Conservation (phyloP, 1,284 basidiomycete genomes). For the Testicularia cyperi region DNA sequence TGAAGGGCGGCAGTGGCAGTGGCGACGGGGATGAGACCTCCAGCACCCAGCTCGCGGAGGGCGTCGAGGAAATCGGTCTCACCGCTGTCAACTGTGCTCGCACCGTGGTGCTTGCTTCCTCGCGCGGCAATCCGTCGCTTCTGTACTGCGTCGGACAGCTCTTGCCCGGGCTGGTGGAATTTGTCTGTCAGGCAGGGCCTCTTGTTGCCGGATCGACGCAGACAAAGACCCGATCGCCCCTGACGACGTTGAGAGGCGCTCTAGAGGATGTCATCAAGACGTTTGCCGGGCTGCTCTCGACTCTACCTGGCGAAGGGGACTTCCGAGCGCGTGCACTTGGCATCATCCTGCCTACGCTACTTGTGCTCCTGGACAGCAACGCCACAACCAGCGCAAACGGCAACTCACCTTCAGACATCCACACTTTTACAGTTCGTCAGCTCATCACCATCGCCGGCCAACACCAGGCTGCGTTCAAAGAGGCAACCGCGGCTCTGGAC, state of each 20-base stretch:
- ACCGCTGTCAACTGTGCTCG: constrained; percentile 85
- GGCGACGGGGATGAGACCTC: not conserved
- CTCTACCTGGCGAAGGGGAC: constrained; percentile 16
- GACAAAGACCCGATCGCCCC: not conserved
- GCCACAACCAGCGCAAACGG: constrained; percentile 55
- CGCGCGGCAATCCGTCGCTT: constrained; percentile 68
- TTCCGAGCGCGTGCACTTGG: constrained; percentile 68
- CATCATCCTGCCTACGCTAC: constrained; percentile 76
- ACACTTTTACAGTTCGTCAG: constrained; percentile 71
- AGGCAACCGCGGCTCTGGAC: constrained; percentile 75
- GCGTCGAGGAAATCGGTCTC: constrained; percentile 67
- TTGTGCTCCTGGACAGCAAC: constrained; percentile 67
- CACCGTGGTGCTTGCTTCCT: constrained; percentile 66
- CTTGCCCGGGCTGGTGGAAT: constrained; percentile 77
- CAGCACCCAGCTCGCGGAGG: constrained; percentile 55
- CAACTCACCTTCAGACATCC: constrained; percentile 58
- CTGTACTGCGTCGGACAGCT: constrained; percentile 73
- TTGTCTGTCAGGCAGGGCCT: constrained; percentile 67
- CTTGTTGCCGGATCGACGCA: constrained; percentile 4
- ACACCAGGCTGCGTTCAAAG: constrained; percentile 79
- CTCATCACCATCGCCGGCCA: constrained; percentile 75
- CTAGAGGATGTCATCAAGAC: constrained; percentile 79
- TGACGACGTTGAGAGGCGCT: constrained; percentile 65
- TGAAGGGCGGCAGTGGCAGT: constrained; percentile 2
- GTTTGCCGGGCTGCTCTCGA: constrained; percentile 67